Percentiles rank a stretch among this genome's conserved stretches.
Evolutionary conservation across 2,329 filamentous ascomycete genomes (phyloP).

Genomic region (Trichoderma atroviride): DNA sequence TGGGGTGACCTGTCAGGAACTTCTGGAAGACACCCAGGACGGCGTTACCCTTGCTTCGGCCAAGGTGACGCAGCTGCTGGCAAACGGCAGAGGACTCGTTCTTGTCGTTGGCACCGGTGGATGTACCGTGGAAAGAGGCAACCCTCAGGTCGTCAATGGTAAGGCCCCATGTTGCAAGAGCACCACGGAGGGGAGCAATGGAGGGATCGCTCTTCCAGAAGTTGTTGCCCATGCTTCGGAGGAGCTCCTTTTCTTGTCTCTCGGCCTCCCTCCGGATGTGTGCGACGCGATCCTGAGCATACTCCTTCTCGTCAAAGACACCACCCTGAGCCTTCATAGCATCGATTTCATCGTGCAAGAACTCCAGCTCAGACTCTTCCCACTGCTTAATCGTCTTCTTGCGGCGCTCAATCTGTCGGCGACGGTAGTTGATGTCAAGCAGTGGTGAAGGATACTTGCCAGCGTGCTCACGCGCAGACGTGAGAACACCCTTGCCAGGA

Average conservation of each 20-base stretch:
- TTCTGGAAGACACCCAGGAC: slow-evolving; percentile 98
- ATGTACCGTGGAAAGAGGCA: slow-evolving; percentile 98
- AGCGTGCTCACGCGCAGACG: slow-evolving; percentile 85
- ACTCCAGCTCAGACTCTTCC: slow-evolving; percentile 93
- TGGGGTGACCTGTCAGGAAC: slow-evolving; percentile 96
- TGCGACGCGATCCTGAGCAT: slow-evolving; percentile 77
- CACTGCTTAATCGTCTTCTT: slow-evolving; percentile 94
- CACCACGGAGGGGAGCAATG: slow-evolving; percentile 94
- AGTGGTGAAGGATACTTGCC: slow-evolving; percentile 94
- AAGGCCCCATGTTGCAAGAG: slow-evolving; percentile 95
- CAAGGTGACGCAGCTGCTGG: slow-evolving; percentile 92
- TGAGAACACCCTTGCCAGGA: slow-evolving; percentile 94
- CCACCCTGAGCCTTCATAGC: slow-evolving; percentile 82
- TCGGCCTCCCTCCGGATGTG: slow-evolving; percentile 86
- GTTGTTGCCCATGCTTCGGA: slow-evolving; percentile 92
- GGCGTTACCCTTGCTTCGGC: slow-evolving; percentile 94
- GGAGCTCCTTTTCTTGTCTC: slow-evolving; percentile 89
- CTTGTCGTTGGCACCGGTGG: slow-evolving; percentile 98
- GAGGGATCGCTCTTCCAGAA: slow-evolving; percentile 97
- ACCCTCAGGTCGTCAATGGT: slow-evolving; percentile 95
- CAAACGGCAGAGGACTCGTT: slow-evolving; percentile 98
- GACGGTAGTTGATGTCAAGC: slow-evolving; percentile 96
- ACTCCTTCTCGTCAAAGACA: slow-evolving; percentile 80
- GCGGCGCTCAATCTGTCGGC: slow-evolving; percentile 89
- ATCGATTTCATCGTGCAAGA: slow-evolving; percentile 86